phyloP scores from a whole-genome alignment of 345 rosid genomes.

The Lepidium aucheri region DNA sequence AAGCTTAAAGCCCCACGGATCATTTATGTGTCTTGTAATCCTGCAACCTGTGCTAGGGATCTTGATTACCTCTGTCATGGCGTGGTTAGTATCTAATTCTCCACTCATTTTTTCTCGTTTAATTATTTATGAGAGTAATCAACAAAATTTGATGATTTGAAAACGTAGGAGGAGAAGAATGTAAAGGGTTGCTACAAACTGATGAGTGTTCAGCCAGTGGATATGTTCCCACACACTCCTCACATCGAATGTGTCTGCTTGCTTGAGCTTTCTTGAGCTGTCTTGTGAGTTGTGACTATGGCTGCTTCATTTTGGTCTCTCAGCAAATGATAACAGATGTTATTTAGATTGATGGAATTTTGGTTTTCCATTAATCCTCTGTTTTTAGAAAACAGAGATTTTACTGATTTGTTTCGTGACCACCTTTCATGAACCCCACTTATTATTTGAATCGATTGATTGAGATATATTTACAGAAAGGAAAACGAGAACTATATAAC shows the following conservation, averaged over 20 bases:
- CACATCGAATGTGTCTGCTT: slow-evolving; percentile 86
- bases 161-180: slow-evolving; percentile 53
- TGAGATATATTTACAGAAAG: not conserved
- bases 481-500: not conserved
- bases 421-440: not conserved
- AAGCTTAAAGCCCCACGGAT: slow-evolving; percentile 72
- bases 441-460: not conserved
- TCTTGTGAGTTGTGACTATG: not conserved
- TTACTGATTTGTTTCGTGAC: too few relatives aligned
- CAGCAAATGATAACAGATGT: not conserved
- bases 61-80: slow-evolving; percentile 94
- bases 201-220: slow-evolving; percentile 73
- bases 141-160: slow-evolving; percentile 14
- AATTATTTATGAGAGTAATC: not conserved
- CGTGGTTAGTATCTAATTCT: slow-evolving; percentile 39
- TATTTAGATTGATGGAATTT: not conserved
- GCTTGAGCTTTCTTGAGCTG: slow-evolving; percentile 56
- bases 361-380: not conserved
- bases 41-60: slow-evolving; percentile 90
- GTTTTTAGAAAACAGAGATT: not conserved
- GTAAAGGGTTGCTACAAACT: slow-evolving; percentile 64
- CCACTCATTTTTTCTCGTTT: not conserved
- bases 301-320: not conserved
- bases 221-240: slow-evolving; percentile 97
- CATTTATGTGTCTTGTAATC: slow-evolving; percentile 86